phyloP scores from a whole-genome alignment of 1,284 basidiomycete species.

The Ceratorhiza oryzae-sativae region DNA sequence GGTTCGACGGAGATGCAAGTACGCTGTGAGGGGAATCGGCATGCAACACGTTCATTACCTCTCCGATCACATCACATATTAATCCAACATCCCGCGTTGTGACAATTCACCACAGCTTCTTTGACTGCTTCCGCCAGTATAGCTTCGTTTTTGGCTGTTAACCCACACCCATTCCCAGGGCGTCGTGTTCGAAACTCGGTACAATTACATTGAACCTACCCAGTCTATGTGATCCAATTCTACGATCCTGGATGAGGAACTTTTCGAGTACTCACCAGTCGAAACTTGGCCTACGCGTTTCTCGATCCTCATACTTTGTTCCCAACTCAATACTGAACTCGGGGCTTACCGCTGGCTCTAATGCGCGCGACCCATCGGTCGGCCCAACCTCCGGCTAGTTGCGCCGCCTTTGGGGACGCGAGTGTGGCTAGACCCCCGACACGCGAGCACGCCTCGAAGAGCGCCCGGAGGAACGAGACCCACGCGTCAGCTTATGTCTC shows the following conservation, averaged over 20 bases:
- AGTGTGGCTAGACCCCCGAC: no score
- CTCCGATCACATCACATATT: background rate
- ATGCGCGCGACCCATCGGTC: no score
- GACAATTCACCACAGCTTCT: background rate
- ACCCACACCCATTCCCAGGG: background rate
- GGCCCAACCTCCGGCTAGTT: constrained; percentile 70
- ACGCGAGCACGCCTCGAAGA: no score
- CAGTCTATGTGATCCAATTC: background rate
- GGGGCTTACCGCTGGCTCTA: no score
- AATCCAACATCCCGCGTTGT: background rate
- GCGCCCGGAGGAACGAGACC: no score
- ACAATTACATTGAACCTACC: background rate
- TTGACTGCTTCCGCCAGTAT: background rate
- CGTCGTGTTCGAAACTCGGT: constrained; percentile 9
- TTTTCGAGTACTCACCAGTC: constrained; percentile 1
- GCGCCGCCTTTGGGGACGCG: constrained; percentile 68
- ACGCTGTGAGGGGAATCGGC: background rate
- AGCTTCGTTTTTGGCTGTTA: background rate
- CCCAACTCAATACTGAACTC: constrained; percentile 65
- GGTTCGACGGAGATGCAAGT: background rate
- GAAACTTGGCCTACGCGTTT: constrained; percentile 49
- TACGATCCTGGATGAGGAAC: background rate
- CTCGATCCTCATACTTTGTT: constrained; percentile 65
- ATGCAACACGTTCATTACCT: background rate
- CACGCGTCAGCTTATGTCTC: no score